phyloP scores from a whole-genome alignment of 345 rosid species.

The Aquilaria malaccensis region DNA sequence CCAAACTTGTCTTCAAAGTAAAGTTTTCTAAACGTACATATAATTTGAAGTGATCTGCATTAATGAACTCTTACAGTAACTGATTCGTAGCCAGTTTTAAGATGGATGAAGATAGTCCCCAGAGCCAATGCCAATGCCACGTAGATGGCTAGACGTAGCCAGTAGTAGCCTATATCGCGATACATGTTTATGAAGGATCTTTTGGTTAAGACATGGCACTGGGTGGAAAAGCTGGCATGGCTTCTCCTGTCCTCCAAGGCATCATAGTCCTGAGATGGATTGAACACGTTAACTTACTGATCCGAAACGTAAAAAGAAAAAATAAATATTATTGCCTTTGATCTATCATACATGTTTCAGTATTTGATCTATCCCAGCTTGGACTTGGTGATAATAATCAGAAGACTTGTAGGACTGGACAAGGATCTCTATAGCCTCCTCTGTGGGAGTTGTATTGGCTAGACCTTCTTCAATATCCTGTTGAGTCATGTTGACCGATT shows the following conservation, averaged over 20 bases:
- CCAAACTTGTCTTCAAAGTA: background rate
- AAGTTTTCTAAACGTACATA: background rate
- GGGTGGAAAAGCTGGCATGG: slow-evolving; percentile 31
- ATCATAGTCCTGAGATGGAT: slow-evolving; percentile 11
- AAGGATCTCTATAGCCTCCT: slow-evolving; percentile 36
- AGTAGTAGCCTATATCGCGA: slow-evolving; percentile 54
- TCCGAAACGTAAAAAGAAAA: background rate
- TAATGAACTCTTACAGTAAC: background rate
- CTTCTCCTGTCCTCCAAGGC: slow-evolving; percentile 17
- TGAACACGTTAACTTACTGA: background rate
- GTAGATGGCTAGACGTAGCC: slow-evolving; percentile 46
- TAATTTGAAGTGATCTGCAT: slow-evolving; percentile 11
- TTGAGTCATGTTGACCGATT: background rate
- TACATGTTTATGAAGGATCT: slow-evolving; percentile 58
- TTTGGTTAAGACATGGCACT: slow-evolving; percentile 33
- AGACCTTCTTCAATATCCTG: slow-evolving; percentile 42
- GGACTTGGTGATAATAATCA: slow-evolving; percentile 19
- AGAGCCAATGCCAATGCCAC: slow-evolving; percentile 31
- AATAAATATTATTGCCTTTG: too few relatives aligned
- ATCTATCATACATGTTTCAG: slow-evolving; percentile 19
- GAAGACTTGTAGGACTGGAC: slow-evolving; percentile 35
- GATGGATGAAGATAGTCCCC: slow-evolving; percentile 26
- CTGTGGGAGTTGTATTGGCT: slow-evolving; percentile 16
- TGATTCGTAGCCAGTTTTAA: slow-evolving; percentile 14
- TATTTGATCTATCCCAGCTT: slow-evolving; percentile 20